Evolutionary conservation across 345 rosid genomes (phyloP).

Genomic region (Linum usitatissimum): DNA sequence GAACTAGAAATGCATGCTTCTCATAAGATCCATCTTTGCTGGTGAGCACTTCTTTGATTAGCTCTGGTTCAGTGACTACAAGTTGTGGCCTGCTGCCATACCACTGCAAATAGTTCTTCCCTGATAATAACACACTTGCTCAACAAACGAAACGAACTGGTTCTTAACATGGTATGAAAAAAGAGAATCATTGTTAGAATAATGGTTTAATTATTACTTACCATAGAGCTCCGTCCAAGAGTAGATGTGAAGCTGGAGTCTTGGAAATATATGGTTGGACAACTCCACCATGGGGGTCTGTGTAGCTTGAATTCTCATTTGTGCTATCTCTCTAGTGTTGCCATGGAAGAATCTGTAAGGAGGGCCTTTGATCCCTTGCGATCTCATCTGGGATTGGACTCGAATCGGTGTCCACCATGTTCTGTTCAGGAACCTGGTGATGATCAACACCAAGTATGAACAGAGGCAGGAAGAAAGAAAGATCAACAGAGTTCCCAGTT

Average conservation of each 20-base stretch:
- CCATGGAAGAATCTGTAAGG: not conserved
- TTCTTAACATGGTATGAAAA: too few species aligned
- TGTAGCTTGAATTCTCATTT: not conserved
- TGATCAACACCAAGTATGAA: not conserved
- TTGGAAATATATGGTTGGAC: not conserved
- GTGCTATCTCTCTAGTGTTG: not conserved
- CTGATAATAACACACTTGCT: not conserved
- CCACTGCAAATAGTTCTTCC: conserved; percentile 9
- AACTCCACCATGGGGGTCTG: not conserved
- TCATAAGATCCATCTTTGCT: conserved; percentile 11
- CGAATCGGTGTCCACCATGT: not conserved
- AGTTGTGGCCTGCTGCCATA: conserved; percentile 9
- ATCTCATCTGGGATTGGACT: not conserved
- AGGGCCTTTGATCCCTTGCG: not conserved
- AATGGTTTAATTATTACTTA: too few species aligned
- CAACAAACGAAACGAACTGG: not conserved
- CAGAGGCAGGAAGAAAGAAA: not conserved
- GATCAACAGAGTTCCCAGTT: not conserved
- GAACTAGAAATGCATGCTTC: not conserved
- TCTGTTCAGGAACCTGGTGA: not conserved
- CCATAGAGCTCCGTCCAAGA: not conserved
- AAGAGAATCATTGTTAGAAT: too few species aligned
- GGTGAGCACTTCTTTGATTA: conserved; percentile 9
- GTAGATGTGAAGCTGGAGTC: not conserved
- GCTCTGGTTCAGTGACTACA: conserved; percentile 8